Conservation (phyloP, 2,329 filamentous ascomycete genomes). For the Phoma sp. region DNA sequence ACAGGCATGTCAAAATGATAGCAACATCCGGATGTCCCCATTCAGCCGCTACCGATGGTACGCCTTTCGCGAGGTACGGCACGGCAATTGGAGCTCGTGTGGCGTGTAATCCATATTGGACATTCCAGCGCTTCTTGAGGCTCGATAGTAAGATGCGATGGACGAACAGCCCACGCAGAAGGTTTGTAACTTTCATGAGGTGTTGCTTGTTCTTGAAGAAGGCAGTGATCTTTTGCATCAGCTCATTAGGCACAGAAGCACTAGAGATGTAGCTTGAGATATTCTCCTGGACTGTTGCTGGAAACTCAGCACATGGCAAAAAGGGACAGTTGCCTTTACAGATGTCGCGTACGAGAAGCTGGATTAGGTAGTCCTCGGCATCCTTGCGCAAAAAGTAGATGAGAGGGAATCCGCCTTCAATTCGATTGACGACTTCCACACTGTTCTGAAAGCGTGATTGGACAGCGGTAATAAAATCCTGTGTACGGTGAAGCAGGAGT, state of each 20-base stretch:
- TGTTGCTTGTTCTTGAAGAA: conserved; percentile 47
- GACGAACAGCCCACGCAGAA: conserved; percentile 69
- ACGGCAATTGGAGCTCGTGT: conserved; percentile 68
- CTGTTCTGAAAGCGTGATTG: conserved; percentile 51
- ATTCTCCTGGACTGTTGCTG: conserved; percentile 29
- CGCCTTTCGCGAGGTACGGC: conserved; percentile 69
- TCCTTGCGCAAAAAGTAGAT: conserved; percentile 62
- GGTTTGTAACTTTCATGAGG: conserved; percentile 58
- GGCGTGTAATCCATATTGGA: conserved; percentile 62
- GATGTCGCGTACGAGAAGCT: conserved; percentile 42
- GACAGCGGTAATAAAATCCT: conserved; percentile 44
- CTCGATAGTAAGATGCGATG: conserved; percentile 66
- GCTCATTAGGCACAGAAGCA: conserved; percentile 22
- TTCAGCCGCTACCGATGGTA: conserved; percentile 68
- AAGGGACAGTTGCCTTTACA: conserved; percentile 36
- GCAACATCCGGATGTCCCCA: conserved; percentile 71
- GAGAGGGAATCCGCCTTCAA: conserved; percentile 57
- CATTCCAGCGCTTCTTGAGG: conserved; percentile 71
- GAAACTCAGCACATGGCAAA: conserved; percentile 37
- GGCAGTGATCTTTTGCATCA: conserved; percentile 25
- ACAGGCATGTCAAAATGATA: conserved; percentile 53
- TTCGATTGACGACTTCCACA: conserved; percentile 58
- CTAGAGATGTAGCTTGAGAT: conserved; percentile 46
- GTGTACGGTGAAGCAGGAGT: conserved; percentile 44
- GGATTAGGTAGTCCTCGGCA: conserved; percentile 41